Evolutionary conservation across 495 filamentous ascomycete genomes (phyloP), one percentile per base, ranked within the genome.

Genomic region (Trichocladium uniseriatum): DNA sequence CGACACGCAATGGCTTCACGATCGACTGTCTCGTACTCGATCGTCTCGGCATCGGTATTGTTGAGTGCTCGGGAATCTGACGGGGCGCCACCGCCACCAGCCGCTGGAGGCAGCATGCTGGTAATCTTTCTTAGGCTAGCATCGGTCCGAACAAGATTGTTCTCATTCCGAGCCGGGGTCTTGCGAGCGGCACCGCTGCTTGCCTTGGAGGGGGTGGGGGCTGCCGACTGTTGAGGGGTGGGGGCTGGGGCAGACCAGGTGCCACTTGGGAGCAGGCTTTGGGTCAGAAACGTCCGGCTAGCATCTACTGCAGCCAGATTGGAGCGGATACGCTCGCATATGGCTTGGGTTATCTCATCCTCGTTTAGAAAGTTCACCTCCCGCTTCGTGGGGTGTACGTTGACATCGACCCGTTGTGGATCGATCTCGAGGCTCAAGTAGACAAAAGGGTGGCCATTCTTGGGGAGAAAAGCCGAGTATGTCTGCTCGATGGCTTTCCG

Each of bases 311-410:
- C 82, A 3, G 87, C 82, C 5, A 99, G 74, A 50, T 86, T 85
- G 11, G 79, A 73, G 38, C 86, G 79, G 42, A 97, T 83, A 43
- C 87, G 82, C 51, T 81, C 77, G 68, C 89, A 95, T 24, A 99
- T 82, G 39, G 76, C 79, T 58, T 95, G 88, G 51, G 95, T 84
- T 45, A 97, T 94, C 55, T 97, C 92, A 56, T 97, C 94, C 62
- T 99, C 94, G 53, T 97, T 95, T 4, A 99, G 75, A 62, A 99
- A 97, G 61, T 97, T 94, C 24, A 99, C 94, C 64, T 99, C 94
- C 43, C 91, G 78, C 63, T 99, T 99, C 2, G 94, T 97, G 5
- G 94, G 94, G 62, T 99, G 94, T 0, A 99, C 82, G 58, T 99
- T 99, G 59, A 99, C 94, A 65, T 99, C 94, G 3, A 99, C 88